phyloP scores from a whole-genome alignment of 345 rosid genomes.

The Erodium maritimum region DNA sequence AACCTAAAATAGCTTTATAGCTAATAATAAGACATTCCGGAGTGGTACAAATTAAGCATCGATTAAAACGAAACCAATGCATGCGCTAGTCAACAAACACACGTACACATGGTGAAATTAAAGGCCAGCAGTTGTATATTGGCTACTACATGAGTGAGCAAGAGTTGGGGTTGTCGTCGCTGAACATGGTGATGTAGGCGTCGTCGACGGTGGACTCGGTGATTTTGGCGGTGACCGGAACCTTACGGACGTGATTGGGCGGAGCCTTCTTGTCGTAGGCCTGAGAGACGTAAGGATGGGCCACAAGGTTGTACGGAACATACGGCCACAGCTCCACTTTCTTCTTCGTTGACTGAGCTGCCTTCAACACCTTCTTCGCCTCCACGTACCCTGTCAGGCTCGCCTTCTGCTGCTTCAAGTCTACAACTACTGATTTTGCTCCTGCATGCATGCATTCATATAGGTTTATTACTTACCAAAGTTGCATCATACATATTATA shows the following conservation, averaged over 20 bases:
- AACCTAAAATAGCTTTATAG: too few species aligned
- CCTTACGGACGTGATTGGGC: constrained; percentile 48
- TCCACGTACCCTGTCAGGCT: constrained; percentile 62
- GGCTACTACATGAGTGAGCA: constrained; percentile 55
- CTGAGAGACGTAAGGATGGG: constrained; percentile 61
- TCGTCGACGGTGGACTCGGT: constrained; percentile 54
- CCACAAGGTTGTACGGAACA: constrained; percentile 57
- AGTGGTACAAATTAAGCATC: too few species aligned
- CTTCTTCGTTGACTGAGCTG: constrained; percentile 76
- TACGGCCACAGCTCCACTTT: constrained; percentile 92
- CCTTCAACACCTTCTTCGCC: constrained; percentile 45
- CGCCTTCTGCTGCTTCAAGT: constrained; percentile 70
- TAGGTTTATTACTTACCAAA: too few species aligned
- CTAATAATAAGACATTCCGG: too few species aligned
- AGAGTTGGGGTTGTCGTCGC: constrained; percentile 21
- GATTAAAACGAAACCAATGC: too few species aligned
- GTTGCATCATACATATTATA: background rate
- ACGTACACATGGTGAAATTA: too few species aligned
- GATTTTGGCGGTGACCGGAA: constrained; percentile 38
- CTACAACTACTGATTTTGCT: constrained; percentile 68
- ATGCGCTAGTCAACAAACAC: too few species aligned
- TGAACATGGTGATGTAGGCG: constrained; percentile 42
- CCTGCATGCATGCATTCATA: constrained; percentile 26
- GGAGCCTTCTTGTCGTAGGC: constrained; percentile 97
- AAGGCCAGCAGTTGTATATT: too few species aligned